Base-by-base conservation (phyloP, 306 rosid species). In the Cajanus cajan region DNA sequence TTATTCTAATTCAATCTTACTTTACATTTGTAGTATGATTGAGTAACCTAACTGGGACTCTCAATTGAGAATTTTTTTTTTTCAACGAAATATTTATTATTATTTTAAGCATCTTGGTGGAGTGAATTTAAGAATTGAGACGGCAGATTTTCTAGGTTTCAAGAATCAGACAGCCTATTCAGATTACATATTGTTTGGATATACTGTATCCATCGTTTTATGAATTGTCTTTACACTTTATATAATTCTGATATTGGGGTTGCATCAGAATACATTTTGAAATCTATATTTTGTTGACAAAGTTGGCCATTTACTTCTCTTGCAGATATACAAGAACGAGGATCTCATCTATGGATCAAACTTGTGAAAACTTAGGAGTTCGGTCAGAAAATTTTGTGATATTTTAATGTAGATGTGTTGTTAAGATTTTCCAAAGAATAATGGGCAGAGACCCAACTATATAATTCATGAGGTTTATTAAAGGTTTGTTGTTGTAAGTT, bases 331-430 rank as follows among this genome's bases (percentile, higher is more conserved):
- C 73, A 34, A 39, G 84, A 61, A 16, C 43, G 67, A 25, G 65
- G 77, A 51, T 71, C 64, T 76, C 84, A 33, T 51, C 67, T 52
- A 80, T 37, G 66, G 45, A 15, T 45, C 86, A 74, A 80, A 76
- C 81, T 71, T 86, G 80, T 80, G 86, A 87, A 83, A 86, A 86
- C 78, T 57, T 71, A 74, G 71, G 86, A 74, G 43, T 73, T 61
- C 21, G 69, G 77, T 68, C 67, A 21, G 52, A 77, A 62, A 73
- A 40, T 57, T 64, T 84, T 77, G 73, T 79, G 83, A 79, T 87
- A 71, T 66, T 69, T 71, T 61, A 64, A 68, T 79, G 43, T 71
- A 81, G 70, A 80, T 74, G 51, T 31, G 64, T 57, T 76, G 41
- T 81, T 57, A 9, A 63, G 48, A 69, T 73, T 85, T 68, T 61